Evolutionary conservation across 1,284 basidiomycete species (phyloP), one percentile per base, ranked within the genome.

Genomic region (Irpex sp.): DNA sequence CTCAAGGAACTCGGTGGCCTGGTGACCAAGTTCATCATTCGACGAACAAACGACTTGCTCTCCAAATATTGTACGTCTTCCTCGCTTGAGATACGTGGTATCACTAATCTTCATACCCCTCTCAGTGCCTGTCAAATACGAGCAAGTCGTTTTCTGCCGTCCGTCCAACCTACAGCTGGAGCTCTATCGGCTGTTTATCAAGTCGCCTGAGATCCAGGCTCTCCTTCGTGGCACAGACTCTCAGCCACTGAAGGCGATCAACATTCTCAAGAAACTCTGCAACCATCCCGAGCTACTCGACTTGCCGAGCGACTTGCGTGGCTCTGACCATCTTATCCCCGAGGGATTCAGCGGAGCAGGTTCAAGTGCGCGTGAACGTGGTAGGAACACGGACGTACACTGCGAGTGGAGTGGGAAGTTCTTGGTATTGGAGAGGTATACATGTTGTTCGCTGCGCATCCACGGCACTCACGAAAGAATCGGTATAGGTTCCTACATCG

Each of bases 121-220:
- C 60, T 3, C 69, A 97, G 96, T 99, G 52, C 97, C 97, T 3
- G 94, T 99, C 79, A 99, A 99, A 76, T 98, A 99, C 79, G 97
- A 99, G 77, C 96, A 98, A 67, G 97, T 99, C 68, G 97, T 99
- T 1, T 99, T 99, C 78, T 98, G 97, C 76, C 84, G 87, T 57
- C 86, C 96, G 13, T 96, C 95, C 1, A 82, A 90, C 2, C 91
- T 99, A 71, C 97, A 99, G 72, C 80, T 96, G 4, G 83, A 91
- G 1, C 81, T 99, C 3, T 99, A 99, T 76, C 88, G 91, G 48
- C 83, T 94, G 55, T 99, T 99, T 74, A 97, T 98, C 68, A 90
- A 90, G 3, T 97, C 96, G 5, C 95, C 96, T 8, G 94, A 96
- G 71, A 97, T 98, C 70, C 94, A 95, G 74, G 92, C 92, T 13